A percentile compares a stretch with the other conserved stretches of the same genome.
phyloP scores from a whole-genome alignment of 257 asterid genomes.

The Gentiana straminea region DNA sequence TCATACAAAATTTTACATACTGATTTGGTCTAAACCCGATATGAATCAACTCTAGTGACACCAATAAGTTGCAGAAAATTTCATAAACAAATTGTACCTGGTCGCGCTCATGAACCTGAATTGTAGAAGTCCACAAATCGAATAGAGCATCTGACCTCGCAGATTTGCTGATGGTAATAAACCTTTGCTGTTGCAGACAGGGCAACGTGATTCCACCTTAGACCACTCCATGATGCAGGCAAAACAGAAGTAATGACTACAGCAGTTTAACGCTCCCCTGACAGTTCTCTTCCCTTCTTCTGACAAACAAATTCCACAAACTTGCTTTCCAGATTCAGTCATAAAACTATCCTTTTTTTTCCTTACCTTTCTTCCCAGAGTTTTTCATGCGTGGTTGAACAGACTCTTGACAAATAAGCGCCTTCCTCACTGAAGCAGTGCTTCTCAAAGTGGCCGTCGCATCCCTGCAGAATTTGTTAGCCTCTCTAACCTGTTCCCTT shows the following conservation, averaged over 20 bases:
- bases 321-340: conserved; percentile 58
- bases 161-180: conserved; percentile 51
- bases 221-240: conserved; percentile 97
- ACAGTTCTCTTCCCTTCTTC: conserved; percentile 73
- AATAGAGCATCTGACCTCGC: conserved; percentile 39
- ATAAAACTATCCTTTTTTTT: conserved; percentile 44
- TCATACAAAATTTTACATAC: neutral
- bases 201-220: conserved; percentile 92
- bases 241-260: conserved; percentile 87
- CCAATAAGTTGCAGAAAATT: neutral
- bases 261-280: conserved; percentile 63
- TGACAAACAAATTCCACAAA: conserved; percentile 85
- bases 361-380: conserved; percentile 54
- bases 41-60: neutral
- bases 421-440: conserved; percentile 23
- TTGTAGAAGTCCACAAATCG: conserved; percentile 40
- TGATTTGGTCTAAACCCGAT: neutral
- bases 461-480: conserved; percentile 37
- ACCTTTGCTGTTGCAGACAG: conserved; percentile 80
- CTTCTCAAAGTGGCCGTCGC: conserved; percentile 32
- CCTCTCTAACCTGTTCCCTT: conserved; percentile 81
- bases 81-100: conserved; percentile 39
- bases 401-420: conserved; percentile 22
- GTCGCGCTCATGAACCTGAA: conserved; percentile 73
- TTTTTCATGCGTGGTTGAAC: conserved; percentile 29